Evolutionary conservation across 306 rosid genomes (phyloP).

Genomic region (Sechiopsis laciniata): DNA sequence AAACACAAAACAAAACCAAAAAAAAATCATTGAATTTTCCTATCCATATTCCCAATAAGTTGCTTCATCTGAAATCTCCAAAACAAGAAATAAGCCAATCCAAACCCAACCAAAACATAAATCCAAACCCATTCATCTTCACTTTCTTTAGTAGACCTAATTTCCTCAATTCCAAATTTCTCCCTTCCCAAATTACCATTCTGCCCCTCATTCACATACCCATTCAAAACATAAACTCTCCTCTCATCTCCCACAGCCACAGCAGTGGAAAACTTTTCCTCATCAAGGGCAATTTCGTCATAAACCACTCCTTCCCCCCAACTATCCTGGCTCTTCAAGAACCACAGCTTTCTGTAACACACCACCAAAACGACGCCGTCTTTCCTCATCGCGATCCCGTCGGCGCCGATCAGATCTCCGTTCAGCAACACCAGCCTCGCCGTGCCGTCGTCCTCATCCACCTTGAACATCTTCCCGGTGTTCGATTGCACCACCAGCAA

Average conservation of each 20-base stretch:
- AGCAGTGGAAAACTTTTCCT: constrained; percentile 52
- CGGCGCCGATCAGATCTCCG: constrained; percentile 43
- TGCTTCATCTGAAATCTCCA: constrained; percentile 80
- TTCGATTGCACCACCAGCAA: constrained; percentile 63
- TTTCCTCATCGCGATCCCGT: constrained; percentile 42
- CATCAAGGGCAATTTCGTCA: constrained; percentile 58
- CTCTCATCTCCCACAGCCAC: constrained; percentile 40
- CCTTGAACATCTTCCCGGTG: constrained; percentile 79
- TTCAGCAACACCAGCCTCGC: constrained; percentile 46
- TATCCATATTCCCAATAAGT: constrained; percentile 43
- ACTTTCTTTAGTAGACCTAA: constrained; percentile 41
- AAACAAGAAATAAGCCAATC: constrained; percentile 52
- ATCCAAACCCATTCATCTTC: constrained; percentile 53
- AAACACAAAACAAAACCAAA: too few relatives aligned
- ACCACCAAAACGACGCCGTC: constrained; percentile 82
- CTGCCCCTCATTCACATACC: constrained; percentile 42
- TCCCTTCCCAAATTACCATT: constrained; percentile 43
- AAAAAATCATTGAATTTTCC: constrained; percentile 41
- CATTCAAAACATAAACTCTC: constrained; percentile 57
- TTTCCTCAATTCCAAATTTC: constrained; percentile 53
- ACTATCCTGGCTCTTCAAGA: constrained; percentile 54
- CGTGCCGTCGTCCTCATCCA: constrained; percentile 50
- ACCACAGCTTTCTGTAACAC: constrained; percentile 42
- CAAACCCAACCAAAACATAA: constrained; percentile 57
- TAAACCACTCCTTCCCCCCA: constrained; percentile 53